A percentile compares a stretch with the other conserved stretches of the same genome.
Conservation (phyloP, 2,329 filamentous ascomycete species). For the Talaromyces atroroseus region DNA sequence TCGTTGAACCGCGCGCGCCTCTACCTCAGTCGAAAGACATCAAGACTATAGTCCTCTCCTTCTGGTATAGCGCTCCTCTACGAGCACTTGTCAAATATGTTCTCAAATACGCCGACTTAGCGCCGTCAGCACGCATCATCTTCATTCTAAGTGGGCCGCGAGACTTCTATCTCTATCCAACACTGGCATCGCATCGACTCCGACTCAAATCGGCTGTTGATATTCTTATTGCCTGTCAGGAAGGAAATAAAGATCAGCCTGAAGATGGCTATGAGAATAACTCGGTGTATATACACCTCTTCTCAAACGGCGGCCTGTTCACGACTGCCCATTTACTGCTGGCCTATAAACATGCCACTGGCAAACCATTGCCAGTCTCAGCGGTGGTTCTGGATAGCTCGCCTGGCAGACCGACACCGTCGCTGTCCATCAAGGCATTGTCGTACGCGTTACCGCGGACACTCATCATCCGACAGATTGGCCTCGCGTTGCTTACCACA, state of each 20-base stretch:
- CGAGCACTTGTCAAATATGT: slow-evolving; percentile 46
- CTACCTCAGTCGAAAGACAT: background rate
- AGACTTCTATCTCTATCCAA: slow-evolving; percentile 29
- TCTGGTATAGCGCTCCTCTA: slow-evolving; percentile 46
- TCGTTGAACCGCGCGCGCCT: slow-evolving; percentile 27
- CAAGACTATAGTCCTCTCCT: slow-evolving; percentile 39
- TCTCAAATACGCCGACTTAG: slow-evolving; percentile 38
- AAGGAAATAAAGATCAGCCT: slow-evolving; percentile 1
- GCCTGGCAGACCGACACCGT: slow-evolving; percentile 34
- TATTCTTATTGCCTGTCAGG: slow-evolving; percentile 25
- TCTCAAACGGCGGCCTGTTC: slow-evolving; percentile 47
- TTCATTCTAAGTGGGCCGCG: slow-evolving; percentile 34
- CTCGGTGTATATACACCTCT: slow-evolving; percentile 41
- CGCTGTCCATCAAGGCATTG: slow-evolving; percentile 26
- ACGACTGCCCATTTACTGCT: slow-evolving; percentile 35
- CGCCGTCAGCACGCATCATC: slow-evolving; percentile 40
- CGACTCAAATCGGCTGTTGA: slow-evolving; percentile 32
- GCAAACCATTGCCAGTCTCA: slow-evolving; percentile 32
- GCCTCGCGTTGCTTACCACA: slow-evolving; percentile 22
- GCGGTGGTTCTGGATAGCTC: slow-evolving; percentile 44
- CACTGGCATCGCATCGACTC: slow-evolving; percentile 20
- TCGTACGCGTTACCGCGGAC: slow-evolving; percentile 31
- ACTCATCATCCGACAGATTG: slow-evolving; percentile 25
- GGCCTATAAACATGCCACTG: slow-evolving; percentile 31
- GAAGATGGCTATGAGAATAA: background rate